Evolutionary conservation across 1,139 yeast genomes (phyloP).

Genomic region (Tardiomyces blankii): DNA sequence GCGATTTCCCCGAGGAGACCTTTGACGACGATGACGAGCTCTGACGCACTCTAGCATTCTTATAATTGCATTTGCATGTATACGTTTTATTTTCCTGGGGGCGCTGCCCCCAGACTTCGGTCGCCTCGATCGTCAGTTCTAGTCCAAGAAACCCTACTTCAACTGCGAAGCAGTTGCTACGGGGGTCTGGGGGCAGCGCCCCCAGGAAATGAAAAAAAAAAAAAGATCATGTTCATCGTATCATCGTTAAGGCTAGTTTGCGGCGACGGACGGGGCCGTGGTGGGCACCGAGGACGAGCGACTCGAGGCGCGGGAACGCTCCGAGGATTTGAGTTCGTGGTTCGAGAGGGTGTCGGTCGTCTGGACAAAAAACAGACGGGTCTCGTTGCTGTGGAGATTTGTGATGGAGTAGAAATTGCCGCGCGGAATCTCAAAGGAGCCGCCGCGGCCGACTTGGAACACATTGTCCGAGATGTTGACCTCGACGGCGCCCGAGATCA

Average conservation of each 20-base stretch:
- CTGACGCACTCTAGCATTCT: not conserved
- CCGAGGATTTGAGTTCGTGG: not conserved
- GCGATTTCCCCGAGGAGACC: constrained; percentile 25
- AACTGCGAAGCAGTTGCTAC: too few species aligned
- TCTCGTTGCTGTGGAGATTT: constrained; percentile 45
- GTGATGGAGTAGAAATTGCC: constrained; percentile 56
- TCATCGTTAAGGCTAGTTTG: constrained; percentile 21
- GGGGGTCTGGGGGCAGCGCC: too few species aligned
- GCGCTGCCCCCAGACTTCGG: too few species aligned
- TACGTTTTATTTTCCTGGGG: too few species aligned
- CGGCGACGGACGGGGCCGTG: not conserved
- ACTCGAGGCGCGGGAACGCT: not conserved
- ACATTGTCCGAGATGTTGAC: constrained; percentile 49
- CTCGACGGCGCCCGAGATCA: constrained; percentile 58
- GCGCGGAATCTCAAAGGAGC: constrained; percentile 74
- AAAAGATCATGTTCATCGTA: constrained; percentile 6
- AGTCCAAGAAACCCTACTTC: too few species aligned
- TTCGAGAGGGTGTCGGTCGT: constrained; percentile 18
- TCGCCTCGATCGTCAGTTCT: too few species aligned
- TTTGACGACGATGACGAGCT: constrained; percentile 19
- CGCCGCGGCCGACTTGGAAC: constrained; percentile 60
- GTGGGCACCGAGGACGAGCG: too few species aligned
- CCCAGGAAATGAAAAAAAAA: not conserved
- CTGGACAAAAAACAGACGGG: constrained; percentile 69
- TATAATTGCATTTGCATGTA: constrained; percentile 1